Evolutionary conservation across 2,329 filamentous ascomycete species (phyloP).

Genomic region (Nannizzia gypsea): DNA sequence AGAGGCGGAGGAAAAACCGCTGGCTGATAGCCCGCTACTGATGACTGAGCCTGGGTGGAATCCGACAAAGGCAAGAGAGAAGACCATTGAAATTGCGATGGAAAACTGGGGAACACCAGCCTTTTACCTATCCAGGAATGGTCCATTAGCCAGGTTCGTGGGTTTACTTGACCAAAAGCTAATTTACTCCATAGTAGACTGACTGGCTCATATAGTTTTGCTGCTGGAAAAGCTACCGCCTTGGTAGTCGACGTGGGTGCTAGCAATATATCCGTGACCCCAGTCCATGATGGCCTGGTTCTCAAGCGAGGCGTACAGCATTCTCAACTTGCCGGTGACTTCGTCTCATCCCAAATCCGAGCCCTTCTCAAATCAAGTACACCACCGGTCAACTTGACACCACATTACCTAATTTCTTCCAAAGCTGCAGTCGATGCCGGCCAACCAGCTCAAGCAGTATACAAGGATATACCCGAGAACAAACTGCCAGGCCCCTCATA

Average conservation of each 20-base stretch:
- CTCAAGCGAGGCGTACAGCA: conserved; percentile 80
- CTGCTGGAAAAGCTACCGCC: conserved; percentile 82
- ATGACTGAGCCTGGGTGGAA: conserved; percentile 96
- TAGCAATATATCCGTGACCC: conserved; percentile 75
- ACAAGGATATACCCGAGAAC: conserved; percentile 55
- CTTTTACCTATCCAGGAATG: conserved; percentile 82
- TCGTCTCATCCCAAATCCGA: conserved; percentile 79
- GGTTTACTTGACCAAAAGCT: conserved; percentile 19
- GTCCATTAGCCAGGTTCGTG: conserved; percentile 63
- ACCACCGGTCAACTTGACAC: conserved; percentile 60
- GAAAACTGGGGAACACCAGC: conserved; percentile 92
- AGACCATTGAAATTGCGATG: conserved; percentile 91
- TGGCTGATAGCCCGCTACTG: conserved; percentile 80
- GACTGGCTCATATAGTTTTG: conserved; percentile 46
- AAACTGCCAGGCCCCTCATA: conserved; percentile 55
- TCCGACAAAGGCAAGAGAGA: conserved; percentile 72
- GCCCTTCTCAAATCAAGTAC: conserved; percentile 58
- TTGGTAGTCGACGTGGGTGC: conserved; percentile 88
- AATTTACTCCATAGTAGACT: background rate
- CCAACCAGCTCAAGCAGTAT: conserved; percentile 61
- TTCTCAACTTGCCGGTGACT: conserved; percentile 77
- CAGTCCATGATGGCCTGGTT: conserved; percentile 88
- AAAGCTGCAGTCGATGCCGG: conserved; percentile 85
- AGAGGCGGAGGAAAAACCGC: conserved; percentile 56
- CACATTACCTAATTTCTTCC: conserved; percentile 75